Evolutionary conservation across 345 rosid genomes (phyloP).

Genomic region (Streptanthus diversifolius): DNA sequence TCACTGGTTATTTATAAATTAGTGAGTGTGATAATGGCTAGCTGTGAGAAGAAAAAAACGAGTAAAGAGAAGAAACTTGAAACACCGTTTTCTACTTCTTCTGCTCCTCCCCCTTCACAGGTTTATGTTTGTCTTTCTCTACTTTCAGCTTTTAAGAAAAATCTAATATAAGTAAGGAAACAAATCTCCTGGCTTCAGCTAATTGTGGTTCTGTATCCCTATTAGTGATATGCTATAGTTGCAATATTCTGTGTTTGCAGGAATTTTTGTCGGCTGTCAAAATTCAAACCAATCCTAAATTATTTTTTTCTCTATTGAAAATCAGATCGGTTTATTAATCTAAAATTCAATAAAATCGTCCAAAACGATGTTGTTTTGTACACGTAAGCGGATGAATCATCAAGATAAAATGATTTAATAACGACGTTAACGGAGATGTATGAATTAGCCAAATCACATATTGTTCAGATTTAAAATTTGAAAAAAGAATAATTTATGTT

Average conservation of each 20-base stretch:
- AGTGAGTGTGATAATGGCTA: constrained; percentile 48
- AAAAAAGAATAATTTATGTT: no score
- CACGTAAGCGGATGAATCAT: no score
- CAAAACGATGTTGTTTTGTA: no score
- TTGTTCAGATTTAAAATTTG: no score
- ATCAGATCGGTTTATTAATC: no score
- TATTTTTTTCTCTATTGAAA: no score
- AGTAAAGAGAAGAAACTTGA: constrained; percentile 70
- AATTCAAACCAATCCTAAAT: no score
- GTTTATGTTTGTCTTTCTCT: constrained; percentile 34
- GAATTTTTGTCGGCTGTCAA: no score
- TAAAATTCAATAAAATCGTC: no score
- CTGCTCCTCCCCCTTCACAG: constrained; percentile 61
- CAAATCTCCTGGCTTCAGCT: not conserved
- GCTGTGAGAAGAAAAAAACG: constrained; percentile 62
- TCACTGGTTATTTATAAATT: constrained; percentile 27
- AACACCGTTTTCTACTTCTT: constrained; percentile 45
- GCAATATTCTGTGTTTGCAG: not conserved
- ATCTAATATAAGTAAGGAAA: not conserved
- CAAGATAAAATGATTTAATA: no score
- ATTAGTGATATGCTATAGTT: not conserved
- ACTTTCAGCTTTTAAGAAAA: not conserved
- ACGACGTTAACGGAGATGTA: no score
- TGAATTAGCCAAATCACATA: no score
- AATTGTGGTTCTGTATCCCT: not conserved